Percentiles rank a stretch among this genome's conserved stretches.
Conservation (phyloP, 495 filamentous ascomycete genomes). For the Amniculicola lignicola region DNA sequence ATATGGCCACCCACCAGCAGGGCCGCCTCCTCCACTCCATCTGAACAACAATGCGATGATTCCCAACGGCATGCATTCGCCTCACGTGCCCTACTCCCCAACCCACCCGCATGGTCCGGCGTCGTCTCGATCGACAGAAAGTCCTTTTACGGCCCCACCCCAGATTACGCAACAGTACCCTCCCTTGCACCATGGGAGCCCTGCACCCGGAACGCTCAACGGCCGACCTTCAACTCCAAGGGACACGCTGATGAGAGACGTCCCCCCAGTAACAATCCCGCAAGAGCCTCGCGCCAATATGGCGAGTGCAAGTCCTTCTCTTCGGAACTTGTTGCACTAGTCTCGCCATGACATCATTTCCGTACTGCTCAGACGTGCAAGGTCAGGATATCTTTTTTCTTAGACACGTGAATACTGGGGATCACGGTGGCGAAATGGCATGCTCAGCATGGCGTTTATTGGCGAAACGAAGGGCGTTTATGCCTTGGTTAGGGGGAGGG, state of each 20-base stretch:
- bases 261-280: slow-evolving; percentile 3
- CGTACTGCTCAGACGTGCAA: slow-evolving; percentile 6
- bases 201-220: slow-evolving; percentile 10
- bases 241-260: slow-evolving; percentile 26
- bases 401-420: no score
- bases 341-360: slow-evolving; percentile 4
- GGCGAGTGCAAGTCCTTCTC: slow-evolving; percentile 33
- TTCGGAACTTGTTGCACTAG: slow-evolving; percentile 34
- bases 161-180: slow-evolving; percentile 18
- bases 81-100: slow-evolving; percentile 34
- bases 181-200: slow-evolving; percentile 27
- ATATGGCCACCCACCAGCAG: slow-evolving; percentile 19
- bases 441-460: no score
- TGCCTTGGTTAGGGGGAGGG: no score
- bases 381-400: no score
- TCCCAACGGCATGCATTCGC: slow-evolving; percentile 36
- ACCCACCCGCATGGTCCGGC: slow-evolving; percentile 26
- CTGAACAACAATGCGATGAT: slow-evolving; percentile 22
- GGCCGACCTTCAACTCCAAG: slow-evolving; percentile 30
- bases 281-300: slow-evolving; percentile 17
- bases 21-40: slow-evolving; percentile 24
- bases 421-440: no score
- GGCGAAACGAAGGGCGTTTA: no score
- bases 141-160: slow-evolving; percentile 24
- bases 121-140: slow-evolving; percentile 24